Conservation (phyloP, 1,284 basidiomycete species). For the Sanghuangporus sanghuang region DNA sequence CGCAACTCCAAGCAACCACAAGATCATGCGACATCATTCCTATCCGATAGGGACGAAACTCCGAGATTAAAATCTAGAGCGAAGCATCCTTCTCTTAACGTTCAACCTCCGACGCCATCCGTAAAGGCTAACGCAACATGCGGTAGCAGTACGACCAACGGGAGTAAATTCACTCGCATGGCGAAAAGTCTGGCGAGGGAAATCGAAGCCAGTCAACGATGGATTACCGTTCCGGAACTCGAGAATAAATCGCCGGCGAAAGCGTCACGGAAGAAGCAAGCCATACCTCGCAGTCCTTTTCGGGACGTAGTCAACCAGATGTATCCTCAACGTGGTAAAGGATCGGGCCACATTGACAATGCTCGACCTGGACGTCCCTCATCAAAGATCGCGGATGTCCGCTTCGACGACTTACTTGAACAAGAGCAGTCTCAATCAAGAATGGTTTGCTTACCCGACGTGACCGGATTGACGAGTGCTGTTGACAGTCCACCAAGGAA, state of each 20-base stretch:
- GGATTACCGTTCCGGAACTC: conserved; percentile 18
- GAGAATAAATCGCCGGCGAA: not conserved
- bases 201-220: conserved; percentile 39
- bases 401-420: not conserved
- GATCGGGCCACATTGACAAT: not conserved
- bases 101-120: conserved; percentile 55
- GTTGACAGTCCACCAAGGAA: conserved; percentile 63
- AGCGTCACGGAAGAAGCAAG: conserved; percentile 1
- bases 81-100: conserved; percentile 41
- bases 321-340: not conserved
- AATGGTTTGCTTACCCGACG: conserved; percentile 60
- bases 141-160: conserved; percentile 8
- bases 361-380: not conserved
- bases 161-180: conserved; percentile 49
- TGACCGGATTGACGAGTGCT: conserved; percentile 73
- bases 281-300: conserved; percentile 9
- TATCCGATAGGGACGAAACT: conserved; percentile 27
- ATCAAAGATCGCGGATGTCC: not conserved
- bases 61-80: conserved; percentile 27
- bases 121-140: conserved; percentile 20
- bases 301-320: conserved; percentile 11
- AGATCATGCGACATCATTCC: not conserved
- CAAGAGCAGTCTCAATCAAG: conserved; percentile 2
- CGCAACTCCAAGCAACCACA: not conserved
- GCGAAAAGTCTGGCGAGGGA: conserved; percentile 50